Conservation (phyloP, 805 yeast species). For the Starmerella stigmatis region DNA sequence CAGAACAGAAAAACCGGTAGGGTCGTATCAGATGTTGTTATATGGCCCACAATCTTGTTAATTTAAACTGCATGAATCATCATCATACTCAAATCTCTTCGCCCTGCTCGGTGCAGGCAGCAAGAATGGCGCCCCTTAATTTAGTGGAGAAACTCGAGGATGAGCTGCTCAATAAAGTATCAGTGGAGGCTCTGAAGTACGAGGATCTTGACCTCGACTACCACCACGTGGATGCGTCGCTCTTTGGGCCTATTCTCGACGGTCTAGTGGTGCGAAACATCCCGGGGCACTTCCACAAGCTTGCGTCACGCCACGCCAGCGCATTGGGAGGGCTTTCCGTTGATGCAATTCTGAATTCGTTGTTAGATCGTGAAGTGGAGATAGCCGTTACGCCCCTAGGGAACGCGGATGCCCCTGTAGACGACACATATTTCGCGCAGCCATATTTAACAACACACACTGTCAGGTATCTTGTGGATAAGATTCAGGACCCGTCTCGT, state of each 20-base stretch:
- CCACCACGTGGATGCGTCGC: not conserved
- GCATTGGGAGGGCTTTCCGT: not conserved
- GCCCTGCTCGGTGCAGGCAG: too few species aligned
- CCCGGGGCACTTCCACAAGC: slow-evolving; percentile 15
- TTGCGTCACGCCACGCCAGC: not conserved
- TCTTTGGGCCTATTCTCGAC: slow-evolving; percentile 8
- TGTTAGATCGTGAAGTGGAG: slow-evolving; percentile 7
- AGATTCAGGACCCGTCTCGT: slow-evolving; percentile 10
- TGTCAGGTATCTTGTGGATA: slow-evolving; percentile 23
- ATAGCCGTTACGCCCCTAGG: slow-evolving; percentile 32
- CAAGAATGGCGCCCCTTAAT: too few species aligned
- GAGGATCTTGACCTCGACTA: slow-evolving; percentile 1
- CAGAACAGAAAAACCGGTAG: too few species aligned
- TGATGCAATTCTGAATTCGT: slow-evolving; percentile 6
- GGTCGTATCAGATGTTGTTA: too few species aligned
- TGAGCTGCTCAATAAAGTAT: slow-evolving; percentile 14
- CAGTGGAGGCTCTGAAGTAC: slow-evolving; percentile 14
- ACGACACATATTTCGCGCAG: slow-evolving; percentile 27
- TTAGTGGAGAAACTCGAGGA: slow-evolving; percentile 5
- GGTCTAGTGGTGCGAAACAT: slow-evolving; percentile 12
- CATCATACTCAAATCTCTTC: too few species aligned
- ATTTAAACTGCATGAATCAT: too few species aligned
- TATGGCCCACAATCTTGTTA: too few species aligned
- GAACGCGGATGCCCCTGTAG: slow-evolving; percentile 33
- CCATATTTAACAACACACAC: slow-evolving; percentile 27